phyloP scores from a whole-genome alignment of 208 protist genomes.

The Angomonas deanei region DNA sequence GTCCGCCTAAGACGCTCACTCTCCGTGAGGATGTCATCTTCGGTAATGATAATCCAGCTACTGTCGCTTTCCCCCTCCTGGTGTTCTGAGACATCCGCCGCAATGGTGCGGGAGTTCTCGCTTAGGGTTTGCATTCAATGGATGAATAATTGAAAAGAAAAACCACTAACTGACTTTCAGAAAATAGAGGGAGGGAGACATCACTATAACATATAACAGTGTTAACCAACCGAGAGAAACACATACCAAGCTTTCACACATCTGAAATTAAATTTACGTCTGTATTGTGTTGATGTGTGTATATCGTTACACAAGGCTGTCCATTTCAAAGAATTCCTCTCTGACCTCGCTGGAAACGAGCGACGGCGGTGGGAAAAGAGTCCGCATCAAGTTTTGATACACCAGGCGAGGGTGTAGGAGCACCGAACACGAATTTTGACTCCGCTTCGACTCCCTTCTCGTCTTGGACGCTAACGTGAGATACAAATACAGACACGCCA shows the following conservation, averaged over 20 bases:
- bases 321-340: conserved; percentile 8
- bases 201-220: no score
- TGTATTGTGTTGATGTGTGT: no score
- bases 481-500: conserved; percentile 49
- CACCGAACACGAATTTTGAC: conserved; percentile 18
- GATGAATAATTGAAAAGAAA: conserved; percentile 2
- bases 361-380: conserved; percentile 23
- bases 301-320: neutral
- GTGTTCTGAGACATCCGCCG: neutral
- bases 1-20: neutral
- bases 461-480: conserved; percentile 51
- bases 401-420: conserved; percentile 23
- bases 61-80: neutral
- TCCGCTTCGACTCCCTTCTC: conserved; percentile 30
- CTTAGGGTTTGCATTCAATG: no score
- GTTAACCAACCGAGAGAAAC: no score
- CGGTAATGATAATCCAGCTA: no score
- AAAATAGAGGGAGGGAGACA: no score
- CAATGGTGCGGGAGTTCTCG: neutral
- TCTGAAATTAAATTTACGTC: no score
- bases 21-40: neutral
- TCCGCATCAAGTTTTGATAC: conserved; percentile 24
- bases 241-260: no score
- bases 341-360: conserved; percentile 3
- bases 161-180: neutral